Evolutionary conservation across 345 rosid genomes (phyloP), one percentile per base, ranked within the genome.

Genomic region (Brassica carinata): DNA sequence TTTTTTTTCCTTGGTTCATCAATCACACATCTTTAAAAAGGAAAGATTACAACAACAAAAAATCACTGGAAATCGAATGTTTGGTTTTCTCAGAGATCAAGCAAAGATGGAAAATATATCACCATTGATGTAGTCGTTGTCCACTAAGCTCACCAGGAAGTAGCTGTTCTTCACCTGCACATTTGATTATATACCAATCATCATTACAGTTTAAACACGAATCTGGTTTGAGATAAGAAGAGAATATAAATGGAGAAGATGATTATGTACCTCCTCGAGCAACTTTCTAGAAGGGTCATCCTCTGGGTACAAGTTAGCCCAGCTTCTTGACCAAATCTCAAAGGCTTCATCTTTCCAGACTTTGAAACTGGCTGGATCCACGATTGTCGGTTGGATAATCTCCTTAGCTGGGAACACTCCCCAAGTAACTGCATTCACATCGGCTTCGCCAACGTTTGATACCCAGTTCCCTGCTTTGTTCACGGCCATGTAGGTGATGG

Each of bases 261-360:
- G 76, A 13, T 30, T 63, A 1, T 65, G 48, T 80, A 93, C 99
- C 97, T 93, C 90, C 80, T 89, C 89, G 0, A 96, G 92, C 86
- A 94, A 69, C 57, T 87, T 86, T 75, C 79, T 84, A 11, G 97
- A 85, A 6, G 86, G 77, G 68, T 91, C 97, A 8, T 86, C 94
- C 65, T 90, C 97, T 0, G 92, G 87, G 86, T 89, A 96, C 84
- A 89, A 77, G 64, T 83, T 33, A 77, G 94, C 97, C 99, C 99
- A 96, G 72, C 86, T 87, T 85, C 88, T 88, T 51, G 97, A 83
- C 98, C 99, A 96, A 66, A 90, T 92, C 77, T 90, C 97, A n/a
- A 96, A 96, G 2, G 99, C 99, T 82, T 96, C 98, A 11, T 96
- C 99, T 87, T 96, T 96, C 99, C 97, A 96, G 67, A 92, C 91